Percentiles rank a stretch among this genome's conserved stretches.
Conservation (phyloP, 176 grass and related monocot species). For the sorghum (Sorghum bicolor) region Sorghum_bicolor_NCBIv3 NC_012871.2:15373501-15374000, state of each 20-base stretch:
- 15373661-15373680: not conserved
- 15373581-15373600: no score
- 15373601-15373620: no score
- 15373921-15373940: not conserved
- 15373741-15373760: not conserved
- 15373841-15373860: no score
- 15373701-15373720: no score
- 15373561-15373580: not conserved
- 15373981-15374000: constrained; percentile 7
- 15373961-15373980: not conserved
- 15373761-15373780: no score
- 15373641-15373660: not conserved
- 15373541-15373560: not conserved
- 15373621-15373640: not conserved
- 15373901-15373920: no score
- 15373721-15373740: not conserved
- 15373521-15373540: not conserved
- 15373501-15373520: not conserved
- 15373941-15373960: not conserved
- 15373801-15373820: no score
- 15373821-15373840: no score
- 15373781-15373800: no score
- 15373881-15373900: no score
- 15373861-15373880: no score
- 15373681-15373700: no score